Base-by-base conservation (phyloP, 805 yeast genomes). In the Millerago galiae region DNA sequence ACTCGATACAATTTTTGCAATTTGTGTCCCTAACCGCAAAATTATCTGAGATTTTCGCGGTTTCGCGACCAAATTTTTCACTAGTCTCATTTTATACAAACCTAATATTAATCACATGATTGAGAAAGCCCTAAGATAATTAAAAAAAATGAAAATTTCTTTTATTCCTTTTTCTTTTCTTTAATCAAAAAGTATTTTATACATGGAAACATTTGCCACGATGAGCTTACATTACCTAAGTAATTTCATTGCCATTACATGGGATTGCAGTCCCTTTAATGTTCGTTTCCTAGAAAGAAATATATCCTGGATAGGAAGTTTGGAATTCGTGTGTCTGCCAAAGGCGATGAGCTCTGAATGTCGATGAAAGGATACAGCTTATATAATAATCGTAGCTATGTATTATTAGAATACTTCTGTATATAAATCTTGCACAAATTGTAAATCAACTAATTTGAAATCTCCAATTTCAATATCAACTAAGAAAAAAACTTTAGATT, bases 171-270 rank as follows among this genome's bases (percentile, higher is more conserved):
- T 53, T 50, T 43, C 52, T 44, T 45, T 51, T 52, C 61, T 43
- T 31, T 30, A 58, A 58, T 58, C 61, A 58, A 58, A 58, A 58
- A 58, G 60, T 55, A 53, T 47, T 37, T 33, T 45, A 42, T 41
- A 34, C 37, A 47, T 50, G 60, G 61, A 56, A 54, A 45, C 58
- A 56, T 54, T 56, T 58, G 61, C 61, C 61, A 58, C 61, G 61
- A 49, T 58, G 61, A 53, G 41, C 37, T 53, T 45, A 54, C 53
- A 44, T 38, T 46, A 50, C 38, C 49, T 47, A 58, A 52, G 60
- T 55, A 52, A 48, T 42, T 50, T 51, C 60, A 57, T 57, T 57
- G 61, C 61, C 61, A 57, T 57, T 55, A 42, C 44, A 53, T 34
- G 59, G 53, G 59, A 44, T 46, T 44, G 55, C 51, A 45, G 45